Evolutionary conservation across 164 flowering plant species (phyloP).

Genomic region (Stephania cephalantha): DNA sequence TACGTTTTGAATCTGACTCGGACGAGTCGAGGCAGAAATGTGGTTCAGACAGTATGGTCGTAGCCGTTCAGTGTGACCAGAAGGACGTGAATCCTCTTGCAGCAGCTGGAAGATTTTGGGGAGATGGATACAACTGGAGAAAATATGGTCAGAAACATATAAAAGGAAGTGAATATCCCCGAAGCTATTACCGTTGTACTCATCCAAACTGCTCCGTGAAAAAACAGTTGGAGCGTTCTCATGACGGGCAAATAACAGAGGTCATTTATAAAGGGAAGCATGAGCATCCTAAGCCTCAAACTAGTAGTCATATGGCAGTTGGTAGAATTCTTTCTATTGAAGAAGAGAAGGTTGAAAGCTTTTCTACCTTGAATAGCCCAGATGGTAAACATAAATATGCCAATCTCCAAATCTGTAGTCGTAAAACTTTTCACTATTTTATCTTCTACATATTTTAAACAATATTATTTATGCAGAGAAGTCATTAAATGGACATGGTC

Average conservation of each 20-base stretch:
- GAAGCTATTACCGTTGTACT: slow-evolving; percentile 81
- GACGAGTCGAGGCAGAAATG: slow-evolving; percentile 15
- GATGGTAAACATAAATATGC: slow-evolving; percentile 37
- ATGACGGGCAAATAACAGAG: slow-evolving; percentile 70
- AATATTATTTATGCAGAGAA: slow-evolving; percentile 25
- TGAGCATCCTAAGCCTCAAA: slow-evolving; percentile 83
- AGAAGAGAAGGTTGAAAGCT: slow-evolving; percentile 48
- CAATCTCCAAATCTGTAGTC: slow-evolving; percentile 1
- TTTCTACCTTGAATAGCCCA: slow-evolving; percentile 28
- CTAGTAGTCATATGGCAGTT: slow-evolving; percentile 49
- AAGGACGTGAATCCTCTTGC: slow-evolving; percentile 32
- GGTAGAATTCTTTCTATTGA: slow-evolving; percentile 43
- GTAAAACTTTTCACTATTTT: slow-evolving; percentile 6
- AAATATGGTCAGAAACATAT: slow-evolving; percentile 81
- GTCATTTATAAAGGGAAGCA: slow-evolving; percentile 70
- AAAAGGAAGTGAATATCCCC: slow-evolving; percentile 74
- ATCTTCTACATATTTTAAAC: slow-evolving; percentile 18
- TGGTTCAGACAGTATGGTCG: slow-evolving; percentile 15
- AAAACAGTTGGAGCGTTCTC: slow-evolving; percentile 70
- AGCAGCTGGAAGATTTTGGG: slow-evolving; percentile 43
- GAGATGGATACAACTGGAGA: slow-evolving; percentile 83
- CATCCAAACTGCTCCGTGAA: slow-evolving; percentile 82
- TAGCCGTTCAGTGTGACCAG: slow-evolving; percentile 33
- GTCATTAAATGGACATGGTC: slow-evolving; percentile 29
- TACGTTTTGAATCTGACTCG: slow-evolving; percentile 18